Evolutionary conservation across 345 rosid species (phyloP).

Genomic region (Garcia nutans): DNA sequence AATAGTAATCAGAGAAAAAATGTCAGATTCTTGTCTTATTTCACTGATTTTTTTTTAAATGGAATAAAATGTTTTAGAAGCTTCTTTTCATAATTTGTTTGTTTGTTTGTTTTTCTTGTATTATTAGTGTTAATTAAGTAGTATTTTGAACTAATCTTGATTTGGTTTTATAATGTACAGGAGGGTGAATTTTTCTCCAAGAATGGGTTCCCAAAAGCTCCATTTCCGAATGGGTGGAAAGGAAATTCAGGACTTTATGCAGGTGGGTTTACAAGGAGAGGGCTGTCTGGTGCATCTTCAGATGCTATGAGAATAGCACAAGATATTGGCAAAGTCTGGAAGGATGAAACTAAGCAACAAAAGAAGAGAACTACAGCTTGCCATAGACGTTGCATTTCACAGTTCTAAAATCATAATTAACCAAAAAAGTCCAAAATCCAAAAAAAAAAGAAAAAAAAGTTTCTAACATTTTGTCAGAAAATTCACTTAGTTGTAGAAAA

Average conservation of each 20-base stretch:
- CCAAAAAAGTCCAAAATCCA: too few species aligned
- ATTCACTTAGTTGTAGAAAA: slow-evolving; percentile 12
- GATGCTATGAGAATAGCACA: slow-evolving; percentile 70
- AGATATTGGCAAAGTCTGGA: slow-evolving; percentile 68
- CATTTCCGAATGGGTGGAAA: slow-evolving; percentile 89
- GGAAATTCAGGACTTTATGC: slow-evolving; percentile 79
- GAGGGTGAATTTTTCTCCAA: slow-evolving; percentile 75
- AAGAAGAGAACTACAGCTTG: slow-evolving; percentile 56
- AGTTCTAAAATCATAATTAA: slow-evolving; percentile 35
- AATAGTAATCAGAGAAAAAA: not conserved
- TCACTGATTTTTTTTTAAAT: not conserved
- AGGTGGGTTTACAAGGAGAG: slow-evolving; percentile 89
- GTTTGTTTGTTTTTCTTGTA: too few species aligned
- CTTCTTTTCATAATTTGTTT: not conserved
- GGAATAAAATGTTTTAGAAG: slow-evolving; percentile 9
- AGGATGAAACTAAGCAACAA: slow-evolving; percentile 72
- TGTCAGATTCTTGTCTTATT: slow-evolving; percentile 1
- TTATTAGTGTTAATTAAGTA: too few species aligned
- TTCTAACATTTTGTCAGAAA: slow-evolving; percentile 11
- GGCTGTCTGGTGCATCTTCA: slow-evolving; percentile 72
- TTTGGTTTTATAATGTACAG: slow-evolving; percentile 30
- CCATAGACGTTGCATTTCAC: slow-evolving; percentile 85
- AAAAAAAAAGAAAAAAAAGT: not conserved
- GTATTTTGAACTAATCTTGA: slow-evolving; percentile 1
- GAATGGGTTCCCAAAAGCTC: slow-evolving; percentile 68